Conservation (phyloP, 2,329 filamentous ascomycete species). For the Aspergillus viridinutans region DNA sequence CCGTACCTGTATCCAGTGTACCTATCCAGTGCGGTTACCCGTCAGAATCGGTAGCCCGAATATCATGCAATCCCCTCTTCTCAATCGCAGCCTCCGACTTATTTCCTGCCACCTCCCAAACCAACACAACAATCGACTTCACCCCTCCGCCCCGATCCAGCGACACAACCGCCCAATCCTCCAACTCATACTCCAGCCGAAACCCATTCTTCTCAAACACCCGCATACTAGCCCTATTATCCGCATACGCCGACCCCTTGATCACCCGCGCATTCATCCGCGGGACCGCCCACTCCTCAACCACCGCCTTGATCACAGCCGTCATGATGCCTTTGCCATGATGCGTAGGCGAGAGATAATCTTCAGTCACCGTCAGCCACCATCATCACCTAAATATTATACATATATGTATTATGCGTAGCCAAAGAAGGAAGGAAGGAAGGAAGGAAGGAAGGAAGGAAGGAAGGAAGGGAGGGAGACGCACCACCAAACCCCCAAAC, state of each 20-base stretch:
- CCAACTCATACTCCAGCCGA: conserved; percentile 10
- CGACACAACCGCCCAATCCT: conserved; percentile 14
- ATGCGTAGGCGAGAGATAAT: conserved; percentile 20
- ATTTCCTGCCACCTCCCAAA: not conserved
- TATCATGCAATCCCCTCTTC: not conserved
- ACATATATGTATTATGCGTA: too few species aligned
- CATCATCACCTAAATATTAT: not conserved
- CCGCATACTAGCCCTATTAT: conserved; percentile 21
- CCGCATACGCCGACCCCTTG: conserved; percentile 17
- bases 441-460: too few species aligned
- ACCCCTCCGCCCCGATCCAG: conserved; percentile 14
- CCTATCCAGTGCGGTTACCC: not conserved
- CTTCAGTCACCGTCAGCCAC: conserved; percentile 4
- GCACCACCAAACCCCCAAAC: conserved; percentile 24
- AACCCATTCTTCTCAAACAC: conserved; percentile 30
- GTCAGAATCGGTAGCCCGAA: not conserved
- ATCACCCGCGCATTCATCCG: conserved; percentile 24
- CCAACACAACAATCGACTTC: conserved; percentile 15
- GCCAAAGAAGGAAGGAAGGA: not conserved
- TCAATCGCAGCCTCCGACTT: not conserved
- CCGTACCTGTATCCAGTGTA: not conserved
- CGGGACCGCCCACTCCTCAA: conserved; percentile 24
- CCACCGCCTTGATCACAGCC: conserved; percentile 15
- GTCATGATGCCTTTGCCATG: conserved; percentile 30
- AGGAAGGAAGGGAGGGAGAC: not conserved